A percentile compares a stretch with the other conserved stretches of the same genome.
Conservation (phyloP, 495 filamentous ascomycete genomes). For the Diplogelasinospora grovesii region DNA sequence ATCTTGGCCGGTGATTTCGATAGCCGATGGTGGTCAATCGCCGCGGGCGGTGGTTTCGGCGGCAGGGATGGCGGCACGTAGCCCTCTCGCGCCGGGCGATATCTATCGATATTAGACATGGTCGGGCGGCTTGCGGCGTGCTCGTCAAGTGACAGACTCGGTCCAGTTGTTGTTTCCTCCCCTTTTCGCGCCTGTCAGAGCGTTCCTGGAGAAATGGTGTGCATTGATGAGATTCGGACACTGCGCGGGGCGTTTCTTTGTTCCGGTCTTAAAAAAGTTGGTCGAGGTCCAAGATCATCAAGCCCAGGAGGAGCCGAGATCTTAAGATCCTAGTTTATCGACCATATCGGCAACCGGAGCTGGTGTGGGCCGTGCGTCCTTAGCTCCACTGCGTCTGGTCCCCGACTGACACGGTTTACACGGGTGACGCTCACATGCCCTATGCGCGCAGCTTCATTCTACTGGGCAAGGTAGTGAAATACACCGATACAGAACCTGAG, state of each 20-base stretch:
- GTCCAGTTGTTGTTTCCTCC: slow-evolving; percentile 14
- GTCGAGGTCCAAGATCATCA: no score
- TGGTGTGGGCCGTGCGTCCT: no score
- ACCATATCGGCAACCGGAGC: no score
- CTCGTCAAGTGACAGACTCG: neutral
- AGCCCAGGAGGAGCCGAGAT: no score
- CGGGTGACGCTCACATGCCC: no score
- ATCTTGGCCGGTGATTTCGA: slow-evolving; percentile 40
- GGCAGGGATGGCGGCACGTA: slow-evolving; percentile 37
- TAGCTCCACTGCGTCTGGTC: no score
- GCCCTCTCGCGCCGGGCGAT: slow-evolving; percentile 40
- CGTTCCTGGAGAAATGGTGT: neutral
- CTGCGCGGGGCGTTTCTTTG: neutral
- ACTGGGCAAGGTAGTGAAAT: no score
- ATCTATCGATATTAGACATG: slow-evolving; percentile 48
- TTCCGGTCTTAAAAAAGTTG: neutral
- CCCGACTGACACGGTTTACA: no score
- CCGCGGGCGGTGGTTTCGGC: slow-evolving; percentile 32
- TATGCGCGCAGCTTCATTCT: no score
- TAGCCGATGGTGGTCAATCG: slow-evolving; percentile 23
- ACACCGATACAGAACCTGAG: no score
- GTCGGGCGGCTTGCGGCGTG: slow-evolving; percentile 7
- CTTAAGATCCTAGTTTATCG: no score
- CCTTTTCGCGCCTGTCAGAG: slow-evolving; percentile 14
- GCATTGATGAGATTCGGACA: slow-evolving; percentile 5